phyloP scores from a whole-genome alignment of 495 filamentous ascomycete species.

The Patellaria atrata region DNA sequence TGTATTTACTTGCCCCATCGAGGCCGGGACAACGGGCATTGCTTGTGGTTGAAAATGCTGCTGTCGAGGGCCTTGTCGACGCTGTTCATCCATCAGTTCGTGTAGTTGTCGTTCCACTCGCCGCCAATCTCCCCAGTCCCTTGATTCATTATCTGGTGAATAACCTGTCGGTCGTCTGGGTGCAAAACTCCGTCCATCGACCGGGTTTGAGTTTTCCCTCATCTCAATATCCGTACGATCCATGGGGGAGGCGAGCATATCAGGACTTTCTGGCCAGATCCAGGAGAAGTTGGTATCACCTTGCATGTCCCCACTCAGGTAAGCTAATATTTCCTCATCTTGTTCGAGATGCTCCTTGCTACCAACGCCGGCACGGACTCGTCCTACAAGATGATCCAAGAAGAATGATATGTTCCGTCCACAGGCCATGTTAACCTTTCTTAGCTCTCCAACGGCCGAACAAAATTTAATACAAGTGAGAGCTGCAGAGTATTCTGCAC shows the following conservation, averaged over 20 bases:
- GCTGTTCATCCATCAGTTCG: slow-evolving; percentile 33
- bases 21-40: slow-evolving; percentile 9
- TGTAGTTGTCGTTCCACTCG: slow-evolving; percentile 37
- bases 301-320: slow-evolving; percentile 82
- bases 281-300: slow-evolving; percentile 64
- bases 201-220: slow-evolving; percentile 4
- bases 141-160: slow-evolving; percentile 35
- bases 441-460: slow-evolving; percentile 49
- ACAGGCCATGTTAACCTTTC: slow-evolving; percentile 62
- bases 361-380: slow-evolving; percentile 37
- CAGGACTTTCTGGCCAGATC: slow-evolving; percentile 59
- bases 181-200: slow-evolving; percentile 12
- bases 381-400: slow-evolving; percentile 45
- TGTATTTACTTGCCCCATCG: neutral
- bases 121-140: slow-evolving; percentile 39
- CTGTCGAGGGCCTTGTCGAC: slow-evolving; percentile 8
- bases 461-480: slow-evolving; percentile 57
- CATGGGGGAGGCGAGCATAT: slow-evolving; percentile 11
- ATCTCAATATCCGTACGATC: slow-evolving; percentile 10
- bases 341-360: slow-evolving; percentile 38
- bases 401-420: slow-evolving; percentile 81
- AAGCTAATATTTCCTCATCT: slow-evolving; percentile 85
- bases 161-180: slow-evolving; percentile 20
- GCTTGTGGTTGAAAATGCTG: slow-evolving; percentile 18
- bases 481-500: slow-evolving; percentile 55